These are phyloP conservation scores for Suillus placidus DNA, from an alignment of 768 basidiomycete species.

Conservation along the genomic window DNA sequence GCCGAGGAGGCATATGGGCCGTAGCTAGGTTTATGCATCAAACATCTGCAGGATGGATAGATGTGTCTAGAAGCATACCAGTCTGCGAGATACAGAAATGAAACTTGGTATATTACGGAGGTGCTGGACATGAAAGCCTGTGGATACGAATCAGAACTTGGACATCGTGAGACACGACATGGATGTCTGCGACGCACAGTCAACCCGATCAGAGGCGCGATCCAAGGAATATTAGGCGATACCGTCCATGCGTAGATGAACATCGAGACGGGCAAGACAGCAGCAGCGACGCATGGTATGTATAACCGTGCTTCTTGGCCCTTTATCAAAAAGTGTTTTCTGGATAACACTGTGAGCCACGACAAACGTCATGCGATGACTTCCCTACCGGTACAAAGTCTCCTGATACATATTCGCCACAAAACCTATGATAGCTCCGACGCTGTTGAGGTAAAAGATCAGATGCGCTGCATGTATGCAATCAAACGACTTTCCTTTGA, in stretches of 20 bases:
- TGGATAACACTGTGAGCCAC: constrained; percentile 30
- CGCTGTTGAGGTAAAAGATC: constrained; percentile 35
- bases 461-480: background rate
- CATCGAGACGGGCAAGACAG: constrained; percentile 59
- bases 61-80: constrained; percentile 36
- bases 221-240: constrained; percentile 59
- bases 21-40: constrained; percentile 32
- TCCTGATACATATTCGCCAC: constrained; percentile 50
- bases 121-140: constrained; percentile 44
- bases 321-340: constrained; percentile 22
- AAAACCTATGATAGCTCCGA: constrained; percentile 53
- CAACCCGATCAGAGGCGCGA: constrained; percentile 36
- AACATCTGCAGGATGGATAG: background rate
- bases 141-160: constrained; percentile 11
- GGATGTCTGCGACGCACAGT: constrained; percentile 18
- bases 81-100: constrained; percentile 54
- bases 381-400: constrained; percentile 46
- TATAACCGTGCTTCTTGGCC: constrained; percentile 63
- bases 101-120: constrained; percentile 47
- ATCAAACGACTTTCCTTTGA: constrained; percentile 44
- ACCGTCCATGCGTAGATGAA: constrained; percentile 75
- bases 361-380: background rate
- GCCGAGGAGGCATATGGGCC: constrained; percentile 55
- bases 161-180: background rate
- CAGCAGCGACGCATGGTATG: constrained; percentile 51